Base-by-base conservation (phyloP, 352 stramenopile species). In the Plasmopara halstedii region DNA sequence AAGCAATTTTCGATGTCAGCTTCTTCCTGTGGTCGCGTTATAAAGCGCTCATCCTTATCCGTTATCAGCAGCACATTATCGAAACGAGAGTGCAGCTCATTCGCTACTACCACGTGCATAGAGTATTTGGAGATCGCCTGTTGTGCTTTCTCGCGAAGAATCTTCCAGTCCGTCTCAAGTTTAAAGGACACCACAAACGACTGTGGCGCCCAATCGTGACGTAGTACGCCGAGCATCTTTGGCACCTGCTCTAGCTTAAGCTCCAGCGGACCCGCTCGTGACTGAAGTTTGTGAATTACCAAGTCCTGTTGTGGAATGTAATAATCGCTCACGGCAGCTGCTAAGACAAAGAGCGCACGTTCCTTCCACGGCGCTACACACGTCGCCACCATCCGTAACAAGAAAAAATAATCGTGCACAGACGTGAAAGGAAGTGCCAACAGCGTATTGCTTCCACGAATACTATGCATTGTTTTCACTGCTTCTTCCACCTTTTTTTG, bases 131-230 rank as follows among this genome's bases (percentile, higher is more conserved):
- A 62, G 20, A 99, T 88, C 1, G 95, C 82, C 56, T 83, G 70
- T 44, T 85, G 70, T 15, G 92, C 87, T 67, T 99, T 99, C 51
- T 85, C 45, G 22, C 88, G 66, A 35, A 99, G 75, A 37, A 99
- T 86, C 2, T 80, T 66, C 42, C 66, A 72, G 74, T 99, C 96
- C 5, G 97, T 99, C 73, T 99, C 97, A 20, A 99, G 80, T 71
- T 99, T 99, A 74, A 99, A 99, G 21, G 88, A 98, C 17, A 98
- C 88, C 18, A 95, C 78, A 68, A 98, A 99, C 8, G 92, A 89
- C 32, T 96, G 48, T 2, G 95, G 95, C 17, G 91, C 94, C 95
- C 95, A 99, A 15, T 83, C 55, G 25, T 73, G 64, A 20, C 88
- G 73, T 42, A 99, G 40, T 27, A 92, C 62, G 23, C 88, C 88